Evolutionary conservation across 208 protist genomes (phyloP).

Genomic region (Leishmania lainsoni): DNA sequence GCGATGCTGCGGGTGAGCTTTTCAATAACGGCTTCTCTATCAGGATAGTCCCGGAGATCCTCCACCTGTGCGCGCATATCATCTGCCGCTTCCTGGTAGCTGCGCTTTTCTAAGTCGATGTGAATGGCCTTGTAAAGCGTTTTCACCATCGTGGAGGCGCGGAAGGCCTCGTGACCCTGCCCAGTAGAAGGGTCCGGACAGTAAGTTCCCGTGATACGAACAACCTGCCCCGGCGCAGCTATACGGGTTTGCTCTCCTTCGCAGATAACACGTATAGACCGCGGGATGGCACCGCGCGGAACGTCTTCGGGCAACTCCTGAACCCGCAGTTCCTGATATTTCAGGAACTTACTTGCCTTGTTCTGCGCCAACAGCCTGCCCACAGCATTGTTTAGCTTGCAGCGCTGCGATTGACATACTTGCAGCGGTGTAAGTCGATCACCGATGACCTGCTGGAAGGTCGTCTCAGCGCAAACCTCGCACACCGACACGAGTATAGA

Average conservation of each 20-base stretch:
- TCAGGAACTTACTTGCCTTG: slow-evolving; percentile 87
- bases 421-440: slow-evolving; percentile 80
- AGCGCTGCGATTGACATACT: slow-evolving; percentile 88
- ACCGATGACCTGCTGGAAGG: slow-evolving; percentile 90
- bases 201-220: slow-evolving; percentile 83
- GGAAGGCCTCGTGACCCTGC: slow-evolving; percentile 82
- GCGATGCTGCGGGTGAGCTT: slow-evolving; percentile 96
- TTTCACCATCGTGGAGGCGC: slow-evolving; percentile 87
- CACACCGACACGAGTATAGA: slow-evolving; percentile 87
- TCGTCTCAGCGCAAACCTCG: slow-evolving; percentile 88
- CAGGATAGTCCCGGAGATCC: slow-evolving; percentile 73
- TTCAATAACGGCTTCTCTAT: slow-evolving; percentile 93
- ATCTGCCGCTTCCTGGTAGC: slow-evolving; percentile 80
- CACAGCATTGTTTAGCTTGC: slow-evolving; percentile 81
- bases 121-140: slow-evolving; percentile 78
- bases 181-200: slow-evolving; percentile 84
- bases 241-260: slow-evolving; percentile 85
- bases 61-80: slow-evolving; percentile 72
- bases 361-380: slow-evolving; percentile 84
- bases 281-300: slow-evolving; percentile 84
- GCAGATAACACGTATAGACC: slow-evolving; percentile 84
- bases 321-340: slow-evolving; percentile 87
- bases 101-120: slow-evolving; percentile 85
- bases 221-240: slow-evolving; percentile 78
- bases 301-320: slow-evolving; percentile 91